These are phyloP conservation scores for Talaromyces stipitatus DNA, from an alignment of 495 filamentous ascomycete species.

Conservation along the genomic window DNA sequence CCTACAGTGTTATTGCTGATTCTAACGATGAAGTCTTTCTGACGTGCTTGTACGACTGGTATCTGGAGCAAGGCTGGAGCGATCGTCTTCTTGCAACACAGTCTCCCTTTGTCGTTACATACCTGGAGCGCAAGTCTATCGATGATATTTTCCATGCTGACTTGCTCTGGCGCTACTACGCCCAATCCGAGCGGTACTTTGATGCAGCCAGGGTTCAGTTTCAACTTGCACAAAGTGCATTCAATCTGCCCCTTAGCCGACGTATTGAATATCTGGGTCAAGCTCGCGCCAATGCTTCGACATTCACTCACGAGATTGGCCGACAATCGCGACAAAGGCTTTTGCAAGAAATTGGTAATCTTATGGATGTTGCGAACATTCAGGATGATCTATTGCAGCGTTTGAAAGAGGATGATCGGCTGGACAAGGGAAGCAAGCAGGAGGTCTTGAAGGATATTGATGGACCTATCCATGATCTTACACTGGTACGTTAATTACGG, in stretches of 20 bases:
- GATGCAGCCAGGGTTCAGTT: constrained; percentile 81
- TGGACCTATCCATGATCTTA: constrained; percentile 63
- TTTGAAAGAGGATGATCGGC: constrained; percentile 62
- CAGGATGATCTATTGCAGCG: constrained; percentile 86
- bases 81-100: constrained; percentile 77
- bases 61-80: constrained; percentile 69
- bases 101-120: constrained; percentile 78
- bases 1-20: constrained; percentile 75
- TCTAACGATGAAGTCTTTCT: constrained; percentile 90
- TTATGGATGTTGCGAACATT: constrained; percentile 89
- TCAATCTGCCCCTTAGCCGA: constrained; percentile 63
- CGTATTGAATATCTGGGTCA: constrained; percentile 83
- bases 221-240: constrained; percentile 72
- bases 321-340: constrained; percentile 71
- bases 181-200: constrained; percentile 68
- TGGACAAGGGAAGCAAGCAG: constrained; percentile 48
- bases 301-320: constrained; percentile 60
- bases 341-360: constrained; percentile 70
- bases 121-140: constrained; percentile 64
- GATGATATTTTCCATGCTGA: constrained; percentile 71
- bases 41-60: constrained; percentile 95
- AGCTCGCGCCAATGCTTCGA: constrained; percentile 80
- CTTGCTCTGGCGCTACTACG: constrained; percentile 87
- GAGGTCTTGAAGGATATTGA: constrained; percentile 61
- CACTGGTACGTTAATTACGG: constrained; percentile 51